Percentiles rank a stretch among this genome's conserved stretches.
Conservation (phyloP, 2,329 filamentous ascomycete species). For the Myriosclerotinia duriaeana region DNA sequence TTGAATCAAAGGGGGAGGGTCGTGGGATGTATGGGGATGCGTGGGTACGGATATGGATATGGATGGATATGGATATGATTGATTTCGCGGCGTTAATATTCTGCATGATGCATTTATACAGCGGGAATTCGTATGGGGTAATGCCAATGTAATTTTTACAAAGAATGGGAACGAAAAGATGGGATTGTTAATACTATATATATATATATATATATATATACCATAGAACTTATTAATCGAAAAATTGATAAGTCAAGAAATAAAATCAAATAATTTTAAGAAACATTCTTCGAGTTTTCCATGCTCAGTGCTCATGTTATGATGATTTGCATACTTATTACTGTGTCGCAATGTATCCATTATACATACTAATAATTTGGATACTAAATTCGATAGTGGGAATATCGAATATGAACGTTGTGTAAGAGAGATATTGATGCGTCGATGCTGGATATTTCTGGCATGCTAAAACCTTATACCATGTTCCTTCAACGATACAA, state of each 20-base stretch:
- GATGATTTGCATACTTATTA: too few relatives aligned
- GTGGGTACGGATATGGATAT: too few relatives aligned
- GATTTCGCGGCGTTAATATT: not conserved
- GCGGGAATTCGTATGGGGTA: not conserved
- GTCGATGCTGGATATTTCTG: too few relatives aligned
- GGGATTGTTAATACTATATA: not conserved
- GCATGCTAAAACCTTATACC: too few relatives aligned
- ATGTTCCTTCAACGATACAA: too few relatives aligned
- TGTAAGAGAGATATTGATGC: too few relatives aligned
- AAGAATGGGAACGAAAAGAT: not conserved
- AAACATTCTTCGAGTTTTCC: too few relatives aligned
- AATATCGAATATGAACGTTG: too few relatives aligned
- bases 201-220: not conserved
- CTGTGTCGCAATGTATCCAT: too few relatives aligned
- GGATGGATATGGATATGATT: not conserved
- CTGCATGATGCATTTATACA: not conserved
- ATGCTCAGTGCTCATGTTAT: too few relatives aligned
- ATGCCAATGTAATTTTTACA: not conserved
- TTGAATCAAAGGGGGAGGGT: not conserved
- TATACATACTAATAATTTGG: too few relatives aligned
- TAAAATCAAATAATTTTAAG: not conserved
- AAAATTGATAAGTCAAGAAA: not conserved
- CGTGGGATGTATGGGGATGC: not conserved
- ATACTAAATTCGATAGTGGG: too few relatives aligned
- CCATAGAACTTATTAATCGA: not conserved